These are phyloP conservation scores for Furcasterigmium furcatum DNA, from an alignment of 2,329 filamentous ascomycete genomes.

Conservation along the genomic window DNA sequence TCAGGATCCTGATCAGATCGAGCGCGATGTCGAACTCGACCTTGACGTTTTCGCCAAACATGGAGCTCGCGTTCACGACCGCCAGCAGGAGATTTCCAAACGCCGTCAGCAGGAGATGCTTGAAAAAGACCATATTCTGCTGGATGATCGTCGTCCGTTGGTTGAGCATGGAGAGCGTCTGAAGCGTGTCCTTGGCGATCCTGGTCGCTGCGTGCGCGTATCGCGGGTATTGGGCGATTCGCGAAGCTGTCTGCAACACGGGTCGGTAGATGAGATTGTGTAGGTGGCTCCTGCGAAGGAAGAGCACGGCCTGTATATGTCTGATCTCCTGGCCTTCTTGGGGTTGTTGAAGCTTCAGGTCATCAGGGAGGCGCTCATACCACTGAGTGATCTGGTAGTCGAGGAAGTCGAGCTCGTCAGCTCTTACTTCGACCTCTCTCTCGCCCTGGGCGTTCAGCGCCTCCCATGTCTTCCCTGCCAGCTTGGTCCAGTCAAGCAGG, in stretches of 20 bases:
- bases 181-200: conserved; percentile 25
- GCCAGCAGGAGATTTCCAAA: neutral
- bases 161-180: conserved; percentile 31
- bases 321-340: conserved; percentile 26
- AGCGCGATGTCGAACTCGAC: neutral
- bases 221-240: conserved; percentile 28
- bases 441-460: conserved; percentile 33
- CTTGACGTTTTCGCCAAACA: neutral
- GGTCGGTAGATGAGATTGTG: conserved; percentile 40
- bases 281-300: conserved; percentile 40
- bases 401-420: conserved; percentile 32
- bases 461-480: conserved; percentile 43
- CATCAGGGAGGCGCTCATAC: conserved; percentile 39
- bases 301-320: conserved; percentile 36
- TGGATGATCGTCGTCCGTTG: conserved; percentile 2
- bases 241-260: conserved; percentile 31
- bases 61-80: neutral
- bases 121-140: neutral
- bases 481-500: conserved; percentile 42
- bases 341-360: conserved; percentile 32
- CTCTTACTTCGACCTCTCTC: conserved; percentile 22
- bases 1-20: neutral
- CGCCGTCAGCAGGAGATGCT: neutral
- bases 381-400: conserved; percentile 40
- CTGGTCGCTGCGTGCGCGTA: conserved; percentile 34